Evolutionary conservation across 2,329 filamentous ascomycete species (phyloP), one percentile per base, ranked within the genome.

Genomic region (Neopestalotiopsis clavispora): DNA sequence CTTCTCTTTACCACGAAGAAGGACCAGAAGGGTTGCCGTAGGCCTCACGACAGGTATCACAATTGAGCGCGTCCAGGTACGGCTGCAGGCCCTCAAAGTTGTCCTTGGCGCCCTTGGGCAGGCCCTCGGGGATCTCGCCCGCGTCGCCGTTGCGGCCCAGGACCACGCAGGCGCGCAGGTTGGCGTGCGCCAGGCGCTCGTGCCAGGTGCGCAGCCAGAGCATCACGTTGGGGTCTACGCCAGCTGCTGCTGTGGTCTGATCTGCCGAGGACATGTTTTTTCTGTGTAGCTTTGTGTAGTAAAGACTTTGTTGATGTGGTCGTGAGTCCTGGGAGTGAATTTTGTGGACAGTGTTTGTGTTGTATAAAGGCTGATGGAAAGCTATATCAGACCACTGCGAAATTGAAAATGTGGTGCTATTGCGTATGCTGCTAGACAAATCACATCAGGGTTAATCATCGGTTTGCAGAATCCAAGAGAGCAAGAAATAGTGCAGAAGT

Each of bases 31-130:
- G 61, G 40, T 64, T 64, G 12, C 61, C 61, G 14, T 64, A 64
- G 6, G 17, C 34, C 20, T 64, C 14, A 9, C 61, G 38, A 23
- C 61, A 64, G 10, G 14, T 10, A 10, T 64, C 61, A 13, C 61
- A 64, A 20, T 64, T 30, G 38, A 64, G 40, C 61, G 38, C 28
- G 42, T 64, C 61, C 61, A 64, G 38, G 28, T 64, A 64, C 61
- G 61, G 61, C 61, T 64, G 61, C 28, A 64, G 61, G 20, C 61
- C 61, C 3, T 30, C 61, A 38, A 64, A 64, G 3, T 64, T 64
- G 9, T 64, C 61, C 20, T 49, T 30, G 20, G 34, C 20, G 12
- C 61, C 61, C 20, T 52, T 45, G 17, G 61, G 61, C n/a, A 64
- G 28, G 5, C 20, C n/a, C 38, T 64, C 20, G 9, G 61, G 61